Evolutionary conservation across 148 eudicot genomes (phyloP), one percentile per base, ranked within the genome.

Genomic region (Linanthus parryae): DNA sequence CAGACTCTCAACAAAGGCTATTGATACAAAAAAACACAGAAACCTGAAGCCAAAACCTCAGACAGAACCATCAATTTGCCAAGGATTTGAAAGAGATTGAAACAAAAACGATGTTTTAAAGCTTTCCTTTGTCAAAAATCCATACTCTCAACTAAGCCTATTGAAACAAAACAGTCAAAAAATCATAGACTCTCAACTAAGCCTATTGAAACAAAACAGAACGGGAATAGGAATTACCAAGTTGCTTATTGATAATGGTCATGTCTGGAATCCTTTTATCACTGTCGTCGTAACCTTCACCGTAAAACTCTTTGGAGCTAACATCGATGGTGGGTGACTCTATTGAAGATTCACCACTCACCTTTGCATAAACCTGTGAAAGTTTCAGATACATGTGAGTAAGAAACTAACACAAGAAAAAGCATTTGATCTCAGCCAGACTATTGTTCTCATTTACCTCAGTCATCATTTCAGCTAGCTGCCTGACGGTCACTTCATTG

Each of bases 401-500:
- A 29, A 1, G 26, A 50, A 28, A 48, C 11, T 5, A 31, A 31
- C 35, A 31, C 5, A 18, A 23, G 19, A 26, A 44, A 26, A 42
- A n/a, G 29, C 21, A n/a, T 48, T 14, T 22, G 8, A 8, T 15
- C n/a, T n/a, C n/a, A n/a, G n/a, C n/a, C n/a, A n/a, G n/a, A n/a
- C n/a, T n/a, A n/a, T n/a, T n/a, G n/a, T n/a, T n/a, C n/a, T n/a
- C n/a, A 33, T 51, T 57, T 53, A 87, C 98, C 95, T 84, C 56
- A 16, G 86, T 91, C 98, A 91, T 91, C 98, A 91, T 91, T 62
- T 91, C 98, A 58, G 96, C 98, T 48, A 91, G 98, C 66, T 91
- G 95, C 57, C 86, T 72, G 24, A 91, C 98, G 44, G 94, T 91
- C 53, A 91, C 98, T 84, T 87, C 98, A 67, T 91, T 91, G 74